Percentiles rank a stretch among this genome's conserved stretches.
Conservation (phyloP, 2,329 filamentous ascomycete genomes). For the Diaporthe destruens region DNA sequence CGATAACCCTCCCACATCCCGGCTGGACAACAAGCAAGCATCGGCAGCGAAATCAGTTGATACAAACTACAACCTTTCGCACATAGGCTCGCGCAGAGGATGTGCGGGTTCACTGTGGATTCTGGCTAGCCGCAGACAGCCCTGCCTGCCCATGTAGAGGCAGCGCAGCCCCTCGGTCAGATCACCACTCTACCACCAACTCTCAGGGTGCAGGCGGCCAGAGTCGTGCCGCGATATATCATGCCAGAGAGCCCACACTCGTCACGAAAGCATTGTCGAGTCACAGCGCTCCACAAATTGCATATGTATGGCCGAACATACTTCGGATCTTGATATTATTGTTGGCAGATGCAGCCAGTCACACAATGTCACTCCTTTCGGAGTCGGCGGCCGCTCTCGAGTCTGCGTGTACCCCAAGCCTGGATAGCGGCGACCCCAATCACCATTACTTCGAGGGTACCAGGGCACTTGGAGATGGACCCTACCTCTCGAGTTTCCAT, state of each 20-base stretch:
- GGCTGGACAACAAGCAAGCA: constrained; percentile 6
- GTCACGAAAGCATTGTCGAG: constrained; percentile 5
- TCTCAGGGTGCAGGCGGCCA: constrained; percentile 4
- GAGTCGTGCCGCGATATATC: constrained; percentile 35
- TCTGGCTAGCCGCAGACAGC: constrained; percentile 18
- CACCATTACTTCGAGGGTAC: background rate
- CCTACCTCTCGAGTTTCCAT: background rate
- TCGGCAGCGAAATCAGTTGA: constrained; percentile 8
- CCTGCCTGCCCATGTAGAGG: background rate
- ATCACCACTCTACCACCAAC: background rate
- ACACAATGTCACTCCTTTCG: constrained; percentile 12
- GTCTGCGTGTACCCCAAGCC: constrained; percentile 13
- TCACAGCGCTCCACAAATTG: constrained; percentile 30
- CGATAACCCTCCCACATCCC: background rate
- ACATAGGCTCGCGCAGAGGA: background rate
- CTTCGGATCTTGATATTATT: constrained; percentile 30
- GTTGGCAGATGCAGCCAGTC: constrained; percentile 18
- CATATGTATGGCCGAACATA: constrained; percentile 28
- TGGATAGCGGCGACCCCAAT: constrained; percentile 1
- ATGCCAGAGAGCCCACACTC: constrained; percentile 12
- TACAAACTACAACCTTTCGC: constrained; percentile 2
- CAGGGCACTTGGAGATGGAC: background rate
- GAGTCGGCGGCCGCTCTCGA: constrained; percentile 21
- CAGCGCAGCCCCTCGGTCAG: constrained; percentile 16
- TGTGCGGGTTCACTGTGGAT: constrained; percentile 3